Percentiles rank a stretch among this genome's conserved stretches.
These are phyloP conservation scores for Cochliopodium minus DNA, from an alignment of 208 protist species.

Conservation along the genomic window DNA sequence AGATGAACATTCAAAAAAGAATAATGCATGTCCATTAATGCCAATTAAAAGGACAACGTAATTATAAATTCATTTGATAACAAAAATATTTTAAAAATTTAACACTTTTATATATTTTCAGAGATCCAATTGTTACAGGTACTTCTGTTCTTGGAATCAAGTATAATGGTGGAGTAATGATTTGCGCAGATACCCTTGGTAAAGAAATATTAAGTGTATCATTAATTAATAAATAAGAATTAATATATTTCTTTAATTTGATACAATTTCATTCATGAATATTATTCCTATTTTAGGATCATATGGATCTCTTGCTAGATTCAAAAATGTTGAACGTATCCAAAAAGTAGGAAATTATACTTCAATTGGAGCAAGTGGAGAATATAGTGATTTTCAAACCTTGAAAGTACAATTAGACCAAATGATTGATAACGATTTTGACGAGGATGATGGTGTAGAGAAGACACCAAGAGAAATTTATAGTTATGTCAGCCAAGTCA, in stretches of 20 bases:
- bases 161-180: conserved; percentile 83
- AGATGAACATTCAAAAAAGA: no score
- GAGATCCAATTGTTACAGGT: conserved; percentile 67
- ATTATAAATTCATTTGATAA: no score
- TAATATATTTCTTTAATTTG: background rate
- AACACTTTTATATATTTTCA: no score
- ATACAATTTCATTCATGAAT: background rate
- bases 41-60: no score
- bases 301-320: conserved; percentile 85
- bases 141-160: conserved; percentile 84
- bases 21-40: no score
- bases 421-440: conserved; percentile 45
- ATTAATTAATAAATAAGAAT: background rate
- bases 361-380: conserved; percentile 68
- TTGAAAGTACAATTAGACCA: conserved; percentile 50
- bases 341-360: conserved; percentile 58
- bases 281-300: conserved; percentile 44
- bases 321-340: conserved; percentile 67
- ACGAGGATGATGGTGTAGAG: conserved; percentile 51
- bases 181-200: conserved; percentile 81
- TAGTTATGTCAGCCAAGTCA: conserved; percentile 63
- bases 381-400: conserved; percentile 87
- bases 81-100: no score
- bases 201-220: background rate
- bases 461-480: conserved; percentile 64